Conservation (phyloP, 208 protist genomes). For the Tritrichomonas musculus region DNA sequence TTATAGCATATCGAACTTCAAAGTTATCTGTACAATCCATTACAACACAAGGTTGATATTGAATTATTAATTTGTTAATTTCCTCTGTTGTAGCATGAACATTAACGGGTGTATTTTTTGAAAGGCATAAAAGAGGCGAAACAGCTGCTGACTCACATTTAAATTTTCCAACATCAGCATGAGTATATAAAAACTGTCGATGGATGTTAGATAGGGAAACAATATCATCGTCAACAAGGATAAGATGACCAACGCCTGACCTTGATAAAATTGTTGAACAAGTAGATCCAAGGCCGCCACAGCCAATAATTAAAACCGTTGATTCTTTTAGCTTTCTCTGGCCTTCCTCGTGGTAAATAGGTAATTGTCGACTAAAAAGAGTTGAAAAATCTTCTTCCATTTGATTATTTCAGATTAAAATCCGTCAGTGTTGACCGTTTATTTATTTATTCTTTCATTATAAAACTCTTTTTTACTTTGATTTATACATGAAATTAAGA, state of each 20-base stretch:
- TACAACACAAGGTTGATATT: not conserved
- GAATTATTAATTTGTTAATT: not conserved
- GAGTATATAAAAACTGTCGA: not conserved
- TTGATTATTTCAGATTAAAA: too few species aligned
- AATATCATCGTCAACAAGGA: not conserved
- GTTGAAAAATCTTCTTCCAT: not conserved
- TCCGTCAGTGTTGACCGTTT: too few species aligned
- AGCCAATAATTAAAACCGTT: not conserved
- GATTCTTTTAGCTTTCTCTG: not conserved
- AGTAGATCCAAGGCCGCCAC: not conserved
- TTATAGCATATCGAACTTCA: not conserved
- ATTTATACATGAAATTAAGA: too few species aligned
- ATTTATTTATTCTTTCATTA: too few species aligned
- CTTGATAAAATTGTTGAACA: not conserved
- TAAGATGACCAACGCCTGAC: conserved; percentile 7
- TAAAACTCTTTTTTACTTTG: too few species aligned
- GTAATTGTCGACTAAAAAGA: not conserved
- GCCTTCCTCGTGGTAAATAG: not conserved
- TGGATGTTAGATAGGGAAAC: conserved; percentile 1
- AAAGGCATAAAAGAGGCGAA: not conserved
- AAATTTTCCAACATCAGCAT: not conserved
- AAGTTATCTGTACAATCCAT: conserved; percentile 34
- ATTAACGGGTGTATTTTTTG: not conserved
- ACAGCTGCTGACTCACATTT: not conserved
- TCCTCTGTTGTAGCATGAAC: not conserved